Evolutionary conservation across 768 basidiomycete species (phyloP), one percentile per base, ranked within the genome.

Genomic region (Leccinellum albellum): DNA sequence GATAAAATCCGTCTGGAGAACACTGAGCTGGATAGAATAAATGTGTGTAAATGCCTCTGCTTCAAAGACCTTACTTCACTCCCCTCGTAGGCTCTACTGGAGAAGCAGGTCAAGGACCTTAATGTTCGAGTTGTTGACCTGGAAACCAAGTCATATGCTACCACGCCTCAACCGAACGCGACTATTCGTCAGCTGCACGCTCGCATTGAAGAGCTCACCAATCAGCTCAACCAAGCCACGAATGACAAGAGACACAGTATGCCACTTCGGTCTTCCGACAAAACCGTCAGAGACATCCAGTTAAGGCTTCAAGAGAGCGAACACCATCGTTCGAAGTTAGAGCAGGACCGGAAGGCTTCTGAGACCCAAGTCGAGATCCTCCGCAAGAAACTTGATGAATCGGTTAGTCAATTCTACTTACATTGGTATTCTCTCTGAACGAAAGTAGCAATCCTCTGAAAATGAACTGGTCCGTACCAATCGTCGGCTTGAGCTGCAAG

Each of bases 31-130:
- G 91, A 94, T 58, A 83, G 83, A 66, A 74, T 81, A 49, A 94
- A 94, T 65, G 91, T 92, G 61, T 61, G 76, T 63, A 7, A 17
- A 47, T 31, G n/a, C 15, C 20, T 40, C 26, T 46, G 35, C 21
- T 42, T 8, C 10, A n/a, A 51, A 28, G 17, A 31, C 15, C 9
- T 23, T 35, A 17, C 37, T 26, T 51, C 61, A 28, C 62, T 45
- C 40, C 5, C 5, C 12, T 26, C 15, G 29, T 57, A 94, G 92
- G 89, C 89, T 12, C 83, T 79, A 60, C 76, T 94, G 17, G 91
- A 94, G 75, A 93, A 91, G 66, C 88, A 91, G 66, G 78, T 89
- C 66, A 92, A 91, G 66, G 92, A 93, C 51, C 74, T 93, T 31
- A 91, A 91, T 59, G 81, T 91, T 42, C 87, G 86, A 40, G 84